phyloP scores from a whole-genome alignment of 2,329 filamentous ascomycete genomes.

The Monilinia fructicola region DNA sequence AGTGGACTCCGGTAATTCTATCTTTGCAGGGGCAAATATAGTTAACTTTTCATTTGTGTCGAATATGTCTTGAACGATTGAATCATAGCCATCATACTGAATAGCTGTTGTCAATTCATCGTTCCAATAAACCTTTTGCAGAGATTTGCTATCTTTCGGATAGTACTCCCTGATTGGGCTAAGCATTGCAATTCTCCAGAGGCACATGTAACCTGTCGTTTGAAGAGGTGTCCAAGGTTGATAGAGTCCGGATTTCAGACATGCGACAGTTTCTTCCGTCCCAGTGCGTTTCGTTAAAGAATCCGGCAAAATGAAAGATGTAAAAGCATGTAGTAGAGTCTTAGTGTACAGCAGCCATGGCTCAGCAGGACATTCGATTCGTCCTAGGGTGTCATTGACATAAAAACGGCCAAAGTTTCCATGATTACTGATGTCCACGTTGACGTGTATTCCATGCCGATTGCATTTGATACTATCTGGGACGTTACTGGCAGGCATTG shows the following conservation, averaged over 20 bases:
- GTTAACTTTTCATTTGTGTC: slow-evolving; percentile 17
- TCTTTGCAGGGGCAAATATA: slow-evolving; percentile 24
- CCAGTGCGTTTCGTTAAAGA: slow-evolving; percentile 58
- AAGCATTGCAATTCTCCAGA: slow-evolving; percentile 27
- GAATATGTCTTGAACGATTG: slow-evolving; percentile 23
- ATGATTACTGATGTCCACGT: background rate
- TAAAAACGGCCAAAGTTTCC: background rate
- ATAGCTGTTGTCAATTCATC: slow-evolving; percentile 42
- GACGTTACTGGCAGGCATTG: slow-evolving; percentile 44
- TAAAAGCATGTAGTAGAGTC: slow-evolving; percentile 59
- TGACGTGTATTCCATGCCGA: background rate
- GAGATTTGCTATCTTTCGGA: slow-evolving; percentile 43
- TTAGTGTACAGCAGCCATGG: slow-evolving; percentile 55
- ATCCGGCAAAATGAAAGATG: slow-evolving; percentile 58
- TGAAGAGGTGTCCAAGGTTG: slow-evolving; percentile 34
- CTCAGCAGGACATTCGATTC: slow-evolving; percentile 58
- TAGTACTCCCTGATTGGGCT: slow-evolving; percentile 47
- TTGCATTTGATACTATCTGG: background rate
- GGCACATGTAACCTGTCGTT: background rate
- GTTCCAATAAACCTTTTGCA: slow-evolving; percentile 50
- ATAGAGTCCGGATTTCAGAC: slow-evolving; percentile 50
- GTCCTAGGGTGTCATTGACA: slow-evolving; percentile 44
- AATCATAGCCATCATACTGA: slow-evolving; percentile 43
- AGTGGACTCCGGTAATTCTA: no score
- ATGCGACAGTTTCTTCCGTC: slow-evolving; percentile 56